phyloP scores from a whole-genome alignment of 2,329 filamentous ascomycete genomes.

The Blastomyces emzantsi region DNA sequence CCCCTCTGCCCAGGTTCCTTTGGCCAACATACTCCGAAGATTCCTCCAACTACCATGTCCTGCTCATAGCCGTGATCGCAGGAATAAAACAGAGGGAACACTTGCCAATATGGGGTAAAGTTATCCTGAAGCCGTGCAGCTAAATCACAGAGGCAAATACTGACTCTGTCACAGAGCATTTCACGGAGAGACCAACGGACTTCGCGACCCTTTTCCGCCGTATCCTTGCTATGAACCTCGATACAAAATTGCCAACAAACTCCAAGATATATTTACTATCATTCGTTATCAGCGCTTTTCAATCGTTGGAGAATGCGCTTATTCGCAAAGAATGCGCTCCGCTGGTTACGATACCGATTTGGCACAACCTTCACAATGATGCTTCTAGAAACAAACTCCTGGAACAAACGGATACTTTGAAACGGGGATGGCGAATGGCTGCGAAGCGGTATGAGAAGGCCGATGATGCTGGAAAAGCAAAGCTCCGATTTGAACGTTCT shows the following conservation, averaged over 20 bases:
- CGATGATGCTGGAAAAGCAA: constrained; percentile 68
- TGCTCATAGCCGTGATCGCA: constrained; percentile 74
- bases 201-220: constrained; percentile 88
- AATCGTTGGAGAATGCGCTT: constrained; percentile 79
- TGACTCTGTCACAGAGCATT: constrained; percentile 39
- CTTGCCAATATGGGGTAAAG: constrained; percentile 74
- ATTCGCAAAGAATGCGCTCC: constrained; percentile 96
- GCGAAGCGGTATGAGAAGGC: constrained; percentile 78
- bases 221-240: constrained; percentile 75
- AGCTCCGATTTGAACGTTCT: constrained; percentile 79
- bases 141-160: neutral
- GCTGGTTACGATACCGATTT: constrained; percentile 86
- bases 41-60: constrained; percentile 82
- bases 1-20: constrained; percentile 56
- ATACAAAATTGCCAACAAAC: constrained; percentile 54
- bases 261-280: constrained; percentile 76
- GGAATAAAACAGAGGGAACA: constrained; percentile 85
- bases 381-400: constrained; percentile 63
- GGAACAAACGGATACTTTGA: constrained; percentile 62
- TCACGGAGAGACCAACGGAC: constrained; percentile 64
- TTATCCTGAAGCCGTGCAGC: neutral
- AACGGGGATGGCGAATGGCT: constrained; percentile 84
- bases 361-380: constrained; percentile 84
- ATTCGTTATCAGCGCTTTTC: constrained; percentile 86
- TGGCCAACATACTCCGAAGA: constrained; percentile 91